Evolutionary conservation across 2,329 filamentous ascomycete species (phyloP).

Genomic region (Cadophora malorum): DNA sequence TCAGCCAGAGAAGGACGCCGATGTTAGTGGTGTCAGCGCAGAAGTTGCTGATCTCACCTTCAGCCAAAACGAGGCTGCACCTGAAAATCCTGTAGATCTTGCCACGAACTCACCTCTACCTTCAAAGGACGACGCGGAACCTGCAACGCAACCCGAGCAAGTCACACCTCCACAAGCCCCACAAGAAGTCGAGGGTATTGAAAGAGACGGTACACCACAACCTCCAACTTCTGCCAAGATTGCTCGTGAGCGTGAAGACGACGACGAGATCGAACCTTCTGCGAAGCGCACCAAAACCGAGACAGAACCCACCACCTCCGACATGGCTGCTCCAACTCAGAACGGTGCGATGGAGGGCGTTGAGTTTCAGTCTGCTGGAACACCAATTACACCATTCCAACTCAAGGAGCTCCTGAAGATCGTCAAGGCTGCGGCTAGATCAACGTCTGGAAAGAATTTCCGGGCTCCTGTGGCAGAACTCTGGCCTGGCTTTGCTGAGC

Average conservation of each 20-base stretch:
- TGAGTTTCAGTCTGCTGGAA: conserved; percentile 8
- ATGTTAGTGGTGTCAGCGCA: conserved; percentile 12
- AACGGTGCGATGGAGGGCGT: conserved; percentile 36
- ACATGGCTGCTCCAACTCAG: conserved; percentile 35
- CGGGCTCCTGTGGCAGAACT: conserved; percentile 77
- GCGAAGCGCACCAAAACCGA: conserved; percentile 85
- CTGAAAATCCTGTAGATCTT: conserved; percentile 13
- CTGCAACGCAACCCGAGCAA: conserved; percentile 1
- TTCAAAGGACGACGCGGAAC: background rate
- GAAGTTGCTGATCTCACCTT: conserved; percentile 14
- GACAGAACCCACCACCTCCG: conserved; percentile 40
- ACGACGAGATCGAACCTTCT: conserved; percentile 68
- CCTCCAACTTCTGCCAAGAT: conserved; percentile 58
- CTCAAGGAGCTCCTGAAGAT: conserved; percentile 68
- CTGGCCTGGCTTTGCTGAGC: conserved; percentile 77
- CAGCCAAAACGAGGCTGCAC: background rate
- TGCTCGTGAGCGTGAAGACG: conserved; percentile 79
- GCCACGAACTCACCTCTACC: background rate
- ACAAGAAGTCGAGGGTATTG: conserved; percentile 20
- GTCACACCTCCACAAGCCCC: background rate
- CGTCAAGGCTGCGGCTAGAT: conserved; percentile 82
- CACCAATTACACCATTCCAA: conserved; percentile 61
- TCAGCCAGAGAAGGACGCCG: conserved; percentile 15
- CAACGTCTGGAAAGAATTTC: conserved; percentile 79
- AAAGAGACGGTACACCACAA: conserved; percentile 44